phyloP scores from a whole-genome alignment of 257 asterid species.

The Ilex aquifolium region DNA sequence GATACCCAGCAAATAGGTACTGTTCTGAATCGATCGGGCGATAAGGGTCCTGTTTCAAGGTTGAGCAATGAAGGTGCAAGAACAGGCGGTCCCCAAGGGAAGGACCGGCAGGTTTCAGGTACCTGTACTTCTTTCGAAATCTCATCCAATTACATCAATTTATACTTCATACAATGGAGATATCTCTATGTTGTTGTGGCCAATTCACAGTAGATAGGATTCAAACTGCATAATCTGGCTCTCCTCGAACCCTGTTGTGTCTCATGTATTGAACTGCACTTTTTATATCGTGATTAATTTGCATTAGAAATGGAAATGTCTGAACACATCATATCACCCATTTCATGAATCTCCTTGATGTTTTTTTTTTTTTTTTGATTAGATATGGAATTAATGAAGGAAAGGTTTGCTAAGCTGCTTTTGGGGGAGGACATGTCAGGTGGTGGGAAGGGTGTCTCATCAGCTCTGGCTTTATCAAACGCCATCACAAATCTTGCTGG shows the following conservation, averaged over 20 bases:
- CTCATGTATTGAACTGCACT: too few species aligned
- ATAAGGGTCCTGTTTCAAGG: conserved; percentile 22
- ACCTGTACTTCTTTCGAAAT: background rate
- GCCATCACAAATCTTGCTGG: conserved; percentile 93
- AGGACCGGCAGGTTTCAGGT: conserved; percentile 40
- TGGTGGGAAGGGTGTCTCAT: conserved; percentile 89
- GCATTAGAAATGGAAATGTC: too few species aligned
- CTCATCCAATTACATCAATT: too few species aligned
- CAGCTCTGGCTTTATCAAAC: conserved; percentile 83
- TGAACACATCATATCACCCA: too few species aligned
- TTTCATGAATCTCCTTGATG: too few species aligned
- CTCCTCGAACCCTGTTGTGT: too few species aligned
- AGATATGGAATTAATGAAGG: conserved; percentile 78
- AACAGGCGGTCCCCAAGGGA: conserved; percentile 11
- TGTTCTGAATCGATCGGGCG: conserved; percentile 15
- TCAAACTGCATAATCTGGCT: too few species aligned
- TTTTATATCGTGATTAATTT: too few species aligned
- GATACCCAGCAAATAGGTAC: conserved; percentile 19
- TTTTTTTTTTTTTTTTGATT: conserved; percentile 10
- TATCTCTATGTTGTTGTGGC: too few species aligned
- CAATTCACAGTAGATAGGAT: too few species aligned
- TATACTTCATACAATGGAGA: too few species aligned
- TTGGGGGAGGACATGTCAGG: conserved; percentile 96
- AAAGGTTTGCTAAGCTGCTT: conserved; percentile 68
- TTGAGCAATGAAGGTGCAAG: conserved; percentile 14